A percentile compares a stretch with the other conserved stretches of the same genome.
Conservation (phyloP, 768 basidiomycete species). For the Pisolithus tinctorius region DNA sequence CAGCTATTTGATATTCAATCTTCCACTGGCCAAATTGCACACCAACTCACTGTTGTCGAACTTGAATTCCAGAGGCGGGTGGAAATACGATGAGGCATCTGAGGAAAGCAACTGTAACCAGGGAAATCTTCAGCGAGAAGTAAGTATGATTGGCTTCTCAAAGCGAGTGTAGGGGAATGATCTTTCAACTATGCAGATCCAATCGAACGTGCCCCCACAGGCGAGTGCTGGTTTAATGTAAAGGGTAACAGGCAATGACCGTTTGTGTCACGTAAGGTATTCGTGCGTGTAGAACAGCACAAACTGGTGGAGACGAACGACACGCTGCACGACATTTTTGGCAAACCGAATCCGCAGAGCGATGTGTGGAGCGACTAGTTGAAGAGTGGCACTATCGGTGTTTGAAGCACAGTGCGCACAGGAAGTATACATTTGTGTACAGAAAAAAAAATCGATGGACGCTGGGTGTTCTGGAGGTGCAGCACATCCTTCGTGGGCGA, state of each 20-base stretch:
- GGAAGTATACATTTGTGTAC: no score
- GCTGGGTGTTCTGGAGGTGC: not conserved
- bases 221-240: not conserved
- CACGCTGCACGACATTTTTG: not conserved
- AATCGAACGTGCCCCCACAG: not conserved
- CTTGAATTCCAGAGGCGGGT: slow-evolving; percentile 29
- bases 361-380: not conserved
- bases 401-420: no score
- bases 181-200: not conserved
- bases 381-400: not conserved
- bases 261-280: slow-evolving; percentile 4
- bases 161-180: not conserved
- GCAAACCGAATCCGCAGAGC: not conserved
- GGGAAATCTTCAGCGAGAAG: not conserved
- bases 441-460: not conserved
- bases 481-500: no score
- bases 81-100: slow-evolving; percentile 13
- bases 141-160: not conserved
- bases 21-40: slow-evolving; percentile 35
- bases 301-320: slow-evolving; percentile 20
- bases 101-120: not conserved
- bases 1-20: slow-evolving; percentile 34
- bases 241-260: not conserved
- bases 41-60: slow-evolving; percentile 37
- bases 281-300: slow-evolving; percentile 28